Base-by-base conservation (phyloP, 345 rosid species). In the Linum tenue region DNA sequence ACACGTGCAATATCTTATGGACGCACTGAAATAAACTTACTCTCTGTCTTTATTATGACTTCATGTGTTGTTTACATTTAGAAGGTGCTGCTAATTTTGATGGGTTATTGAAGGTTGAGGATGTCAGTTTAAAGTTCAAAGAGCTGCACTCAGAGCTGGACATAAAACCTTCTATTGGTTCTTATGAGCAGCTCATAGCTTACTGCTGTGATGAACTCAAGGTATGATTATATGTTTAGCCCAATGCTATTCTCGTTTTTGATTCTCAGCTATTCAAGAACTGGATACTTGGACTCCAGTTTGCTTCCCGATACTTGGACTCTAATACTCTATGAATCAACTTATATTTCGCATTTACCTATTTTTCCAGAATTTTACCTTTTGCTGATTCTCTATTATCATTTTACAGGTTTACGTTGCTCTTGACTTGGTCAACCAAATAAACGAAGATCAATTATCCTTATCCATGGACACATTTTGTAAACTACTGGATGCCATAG, bases 321-420 rank as follows among this genome's bases (percentile, higher is more conserved):
- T 22, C 31, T 22, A 22, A 12, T 48, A 48, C 53, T 48, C 53
- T 9, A 15, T 48, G 9, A 48, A 7, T 9, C 14, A 48, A 48
- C 53, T 48, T 48, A 5, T 7, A 0, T 3, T 48, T 9, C 14
- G 9, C 4, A 48, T 2, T 9, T 48, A 9, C 14, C 14, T 9
- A 6, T 12, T 48, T 48, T 10, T 48, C 53, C 9, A 2, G 31
- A 22, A 22, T 22, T 5, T 15, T 48, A 6, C 53, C 11, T 7
- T 48, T 48, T 7, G 53, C 53, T 48, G 53, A 48, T 15, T 9
- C 14, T 38, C 57, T 14, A 73, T 77, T 65, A 40, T 74, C 65
- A 60, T 3, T 61, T 60, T 71, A 65, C 72, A 94, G 99, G 95
- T 90, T 75, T 83, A 82, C 67, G 75, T 63, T 35, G 96, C 97